Base-by-base conservation (phyloP, 2,329 filamentous ascomycete genomes). In the Whalleya microplaca region DNA sequence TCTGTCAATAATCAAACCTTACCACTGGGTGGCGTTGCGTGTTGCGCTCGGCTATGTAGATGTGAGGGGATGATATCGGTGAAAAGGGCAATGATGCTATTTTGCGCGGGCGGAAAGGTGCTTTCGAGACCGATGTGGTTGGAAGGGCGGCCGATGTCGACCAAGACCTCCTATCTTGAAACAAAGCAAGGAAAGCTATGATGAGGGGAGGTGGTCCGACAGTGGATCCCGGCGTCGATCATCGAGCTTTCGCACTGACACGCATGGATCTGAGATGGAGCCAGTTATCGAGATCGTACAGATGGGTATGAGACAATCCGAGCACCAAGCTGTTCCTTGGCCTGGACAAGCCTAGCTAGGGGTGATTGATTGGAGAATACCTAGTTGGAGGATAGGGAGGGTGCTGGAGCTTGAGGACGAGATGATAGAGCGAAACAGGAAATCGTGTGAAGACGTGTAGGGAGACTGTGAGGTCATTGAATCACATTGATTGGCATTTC, bases 151-250 rank as follows among this genome's bases (percentile, higher is more conserved):
- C 27, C 19, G 29, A 14, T 19, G 43, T 19, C 41, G 41, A 53
- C 40, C 32, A 42, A 41, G 42, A 47, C 56, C 42, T 41, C 54
- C 47, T 47, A 56, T 59, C 61, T 58, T 51, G 49, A 46, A 53
- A 44, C 40, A 27, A 45, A n/a, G 41, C 51, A 47, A 50, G 53
- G 53, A 42, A 40, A 46, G 53, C 48, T 53, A 49, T 54, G 51
- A 56, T n/a, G 51, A 52, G 51, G 48, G 40, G 49, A 54, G 46
- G 41, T 45, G 41, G 48, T 12, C 10, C 32, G 45, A 42, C 40
- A 42, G 48, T 41, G 40, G 51, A 63, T 45, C 66, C 66, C 56
- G 66, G 66, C 40, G 63, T 47, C 50, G 63, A 67, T 67, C 65
- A 55, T 55, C 21, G 44, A 51, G 55, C 55, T 56, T 56, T 57